phyloP scores from a whole-genome alignment of 129 eudicot genomes.

The Flaveria linearis region DNA sequence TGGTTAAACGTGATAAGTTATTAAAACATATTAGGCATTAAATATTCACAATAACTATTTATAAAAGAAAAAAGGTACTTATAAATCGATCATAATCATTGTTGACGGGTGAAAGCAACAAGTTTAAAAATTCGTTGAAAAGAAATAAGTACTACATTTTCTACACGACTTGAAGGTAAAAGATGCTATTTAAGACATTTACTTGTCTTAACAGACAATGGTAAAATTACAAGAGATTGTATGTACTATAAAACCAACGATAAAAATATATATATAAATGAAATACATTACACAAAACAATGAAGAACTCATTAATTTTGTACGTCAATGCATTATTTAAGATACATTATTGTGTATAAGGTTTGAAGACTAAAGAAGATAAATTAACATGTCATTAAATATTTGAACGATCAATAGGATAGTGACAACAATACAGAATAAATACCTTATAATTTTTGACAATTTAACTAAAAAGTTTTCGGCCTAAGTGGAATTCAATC shows the following conservation, averaged over 20 bases:
- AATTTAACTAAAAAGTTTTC: no score
- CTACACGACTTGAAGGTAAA: neutral
- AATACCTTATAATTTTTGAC: no score
- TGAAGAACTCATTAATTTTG: neutral
- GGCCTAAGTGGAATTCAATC: no score
- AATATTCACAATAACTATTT: neutral
- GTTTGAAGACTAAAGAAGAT: no score
- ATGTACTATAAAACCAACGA: neutral
- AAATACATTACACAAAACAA: neutral
- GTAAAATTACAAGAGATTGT: neutral
- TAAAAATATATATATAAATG: neutral
- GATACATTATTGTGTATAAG: neutral
- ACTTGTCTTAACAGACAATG: neutral
- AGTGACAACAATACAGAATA: no score
- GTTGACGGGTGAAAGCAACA: neutral
- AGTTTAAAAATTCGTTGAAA: no score
- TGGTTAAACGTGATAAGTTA: neutral
- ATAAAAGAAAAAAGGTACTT: neutral
- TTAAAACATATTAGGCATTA: neutral
- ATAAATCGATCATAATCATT: neutral
- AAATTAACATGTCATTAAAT: neutral
- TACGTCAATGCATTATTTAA: neutral
- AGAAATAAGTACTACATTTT: neutral
- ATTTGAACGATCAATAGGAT: neutral
- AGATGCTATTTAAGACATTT: neutral